A percentile compares a stretch with the other conserved stretches of the same genome.
phyloP scores from a whole-genome alignment of 805 yeast species.

The Yarrowia keelungensis region DNA sequence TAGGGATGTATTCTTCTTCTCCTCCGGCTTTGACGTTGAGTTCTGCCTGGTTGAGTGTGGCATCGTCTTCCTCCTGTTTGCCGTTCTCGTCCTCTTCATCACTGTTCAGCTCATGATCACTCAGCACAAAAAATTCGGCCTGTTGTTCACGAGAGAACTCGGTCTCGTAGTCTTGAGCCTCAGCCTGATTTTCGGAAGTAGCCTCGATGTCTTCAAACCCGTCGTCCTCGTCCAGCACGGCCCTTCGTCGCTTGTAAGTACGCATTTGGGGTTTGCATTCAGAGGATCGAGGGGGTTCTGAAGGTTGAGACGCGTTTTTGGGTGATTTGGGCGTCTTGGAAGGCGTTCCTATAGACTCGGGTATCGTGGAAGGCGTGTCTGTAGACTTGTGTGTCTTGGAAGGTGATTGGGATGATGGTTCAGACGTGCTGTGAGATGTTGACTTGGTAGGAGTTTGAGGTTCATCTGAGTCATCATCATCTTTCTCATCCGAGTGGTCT shows the following conservation, averaged over 20 bases:
- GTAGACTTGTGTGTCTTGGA: background rate
- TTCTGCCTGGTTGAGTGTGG: too few species aligned
- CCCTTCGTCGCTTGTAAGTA: background rate
- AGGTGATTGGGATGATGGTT: background rate
- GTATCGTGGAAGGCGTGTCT: background rate
- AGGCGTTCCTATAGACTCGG: too few species aligned
- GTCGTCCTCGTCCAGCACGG: conserved; percentile 6
- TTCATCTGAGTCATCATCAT: too few species aligned
- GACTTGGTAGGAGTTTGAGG: background rate
- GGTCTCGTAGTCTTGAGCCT: background rate
- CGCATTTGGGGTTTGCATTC: too few species aligned
- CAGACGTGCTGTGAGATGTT: too few species aligned
- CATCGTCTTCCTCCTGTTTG: too few species aligned
- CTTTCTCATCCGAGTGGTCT: background rate
- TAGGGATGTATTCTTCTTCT: background rate
- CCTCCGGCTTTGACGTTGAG: background rate
- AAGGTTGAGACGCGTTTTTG: background rate
- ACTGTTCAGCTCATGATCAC: background rate
- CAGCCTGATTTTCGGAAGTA: too few species aligned
- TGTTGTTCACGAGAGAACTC: conserved; percentile 6
- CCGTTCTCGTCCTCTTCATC: conserved; percentile 3
- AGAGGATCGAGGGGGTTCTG: too few species aligned
- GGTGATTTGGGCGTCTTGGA: background rate
- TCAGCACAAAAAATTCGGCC: conserved; percentile 6
- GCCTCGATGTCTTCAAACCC: background rate